A percentile compares a stretch with the other conserved stretches of the same genome.
phyloP scores from a whole-genome alignment of 2,329 filamentous ascomycete species.

The Nemania sp. region DNA sequence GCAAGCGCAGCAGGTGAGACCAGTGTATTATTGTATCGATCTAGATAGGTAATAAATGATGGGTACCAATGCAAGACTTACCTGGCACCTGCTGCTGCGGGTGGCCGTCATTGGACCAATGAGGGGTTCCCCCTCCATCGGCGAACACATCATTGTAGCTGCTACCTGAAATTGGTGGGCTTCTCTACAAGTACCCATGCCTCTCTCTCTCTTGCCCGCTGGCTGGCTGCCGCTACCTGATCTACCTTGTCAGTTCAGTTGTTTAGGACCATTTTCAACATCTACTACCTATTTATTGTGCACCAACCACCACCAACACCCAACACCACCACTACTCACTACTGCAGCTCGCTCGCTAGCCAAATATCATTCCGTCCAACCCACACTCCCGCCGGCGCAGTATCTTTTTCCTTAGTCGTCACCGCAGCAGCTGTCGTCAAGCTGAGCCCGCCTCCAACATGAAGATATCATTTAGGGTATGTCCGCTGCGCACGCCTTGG shows the following conservation, averaged over 20 bases:
- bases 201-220: constrained; percentile 14
- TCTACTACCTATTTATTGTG: constrained; percentile 37
- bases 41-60: not conserved
- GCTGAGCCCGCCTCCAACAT: constrained; percentile 60
- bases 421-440: constrained; percentile 42
- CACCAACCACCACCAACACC: constrained; percentile 34
- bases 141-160: constrained; percentile 41
- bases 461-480: constrained; percentile 78
- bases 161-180: constrained; percentile 41
- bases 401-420: constrained; percentile 4
- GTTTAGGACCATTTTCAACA: constrained; percentile 27
- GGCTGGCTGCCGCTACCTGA: constrained; percentile 8
- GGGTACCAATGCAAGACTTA: constrained; percentile 2
- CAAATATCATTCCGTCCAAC: constrained; percentile 21
- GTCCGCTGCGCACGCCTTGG: constrained; percentile 42
- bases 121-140: constrained; percentile 21
- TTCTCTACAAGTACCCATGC: not conserved
- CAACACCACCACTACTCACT: constrained; percentile 14
- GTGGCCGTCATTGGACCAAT: constrained; percentile 33
- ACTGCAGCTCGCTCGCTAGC: constrained; percentile 31
- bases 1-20: no score
- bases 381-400: constrained; percentile 15
- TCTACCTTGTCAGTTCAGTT: no score
- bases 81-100: constrained; percentile 13
- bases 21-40: not conserved